Evolutionary conservation across 371 early-diverging fungal genomes (phyloP), one percentile per base, ranked within the genome.

Genomic region (Mortierella sp.): DNA sequence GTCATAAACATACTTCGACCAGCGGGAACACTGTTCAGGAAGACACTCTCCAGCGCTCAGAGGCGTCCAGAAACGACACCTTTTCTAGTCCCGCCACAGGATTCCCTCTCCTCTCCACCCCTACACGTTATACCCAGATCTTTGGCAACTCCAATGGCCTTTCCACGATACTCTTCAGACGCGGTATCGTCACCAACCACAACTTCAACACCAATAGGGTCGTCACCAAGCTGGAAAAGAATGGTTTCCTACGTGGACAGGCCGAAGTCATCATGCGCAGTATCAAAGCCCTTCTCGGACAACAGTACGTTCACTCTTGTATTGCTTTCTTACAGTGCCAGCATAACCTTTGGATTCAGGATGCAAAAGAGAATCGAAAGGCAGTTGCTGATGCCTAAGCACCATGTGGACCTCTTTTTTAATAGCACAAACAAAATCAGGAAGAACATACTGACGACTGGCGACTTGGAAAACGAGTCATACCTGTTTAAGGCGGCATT

Each of bases 401-500:
- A 13, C 13, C 11, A 10, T 71, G n/a, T 24, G 71, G 28, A 21
- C 84, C 70, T 84, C 54, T 31, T 65, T 19, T 7, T 19, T n/a
- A 14, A 24, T 54, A 82, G 85, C 45, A 88, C 91, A 50, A 83
- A 77, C 31, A 75, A 50, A 16, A 77, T 91, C 68, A 75, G 84
- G 80, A 72, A 79, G n/a, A 81, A 81, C 73, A 90, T 92, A 89
- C 80, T 91, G 74, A 90, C 89, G 0, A 89, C 84, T 70, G 90
- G 92, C 47, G 93, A 93, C 72, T 87, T 95, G 4, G 95, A 86
- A 74, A 92, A 92, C 81, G 94, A 95, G 76, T 89, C 93, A 0
- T 96, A 96, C 80, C 78, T 96, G 77, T 95, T 94, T 87, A 93
- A 94, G 74, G 96, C 97, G 24, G 95, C 94, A 7, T 84, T 97